Conservation (phyloP, 2,329 filamentous ascomycete species). For the Pseudogymnoascus sp. region DNA sequence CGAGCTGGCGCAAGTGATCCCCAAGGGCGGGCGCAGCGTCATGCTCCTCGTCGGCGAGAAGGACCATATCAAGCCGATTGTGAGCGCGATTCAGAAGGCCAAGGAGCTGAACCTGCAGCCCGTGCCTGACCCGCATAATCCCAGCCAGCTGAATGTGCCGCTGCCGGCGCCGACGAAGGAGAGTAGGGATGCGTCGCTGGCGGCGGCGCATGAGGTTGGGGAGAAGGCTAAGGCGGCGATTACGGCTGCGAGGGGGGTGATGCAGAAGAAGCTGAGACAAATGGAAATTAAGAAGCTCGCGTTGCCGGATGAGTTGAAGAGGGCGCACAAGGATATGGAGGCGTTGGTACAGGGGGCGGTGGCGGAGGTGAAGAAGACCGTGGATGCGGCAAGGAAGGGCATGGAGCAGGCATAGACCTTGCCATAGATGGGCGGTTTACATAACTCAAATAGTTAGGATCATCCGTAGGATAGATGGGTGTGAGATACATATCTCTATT, state of each 20-base stretch:
- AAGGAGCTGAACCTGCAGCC: constrained; percentile 41
- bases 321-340: constrained; percentile 32
- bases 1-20: constrained; percentile 59
- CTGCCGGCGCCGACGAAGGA: constrained; percentile 51
- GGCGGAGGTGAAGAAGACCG: constrained; percentile 29
- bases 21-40: constrained; percentile 51
- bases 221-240: constrained; percentile 25
- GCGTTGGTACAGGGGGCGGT: constrained; percentile 29
- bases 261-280: constrained; percentile 30
- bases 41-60: constrained; percentile 57
- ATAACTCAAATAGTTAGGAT: neutral
- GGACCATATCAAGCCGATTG: constrained; percentile 49
- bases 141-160: constrained; percentile 44
- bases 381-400: constrained; percentile 30
- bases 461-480: neutral
- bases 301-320: constrained; percentile 32
- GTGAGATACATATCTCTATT: neutral
- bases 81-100: constrained; percentile 43
- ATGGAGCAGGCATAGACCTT: constrained; percentile 25
- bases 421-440: neutral
- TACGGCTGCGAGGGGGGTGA: constrained; percentile 27
- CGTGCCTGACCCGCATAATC: constrained; percentile 38
- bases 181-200: constrained; percentile 33
- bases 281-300: constrained; percentile 28
- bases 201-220: constrained; percentile 26